Conservation (phyloP, 2,329 filamentous ascomycete genomes). For the Claviceps purpurea region DNA sequence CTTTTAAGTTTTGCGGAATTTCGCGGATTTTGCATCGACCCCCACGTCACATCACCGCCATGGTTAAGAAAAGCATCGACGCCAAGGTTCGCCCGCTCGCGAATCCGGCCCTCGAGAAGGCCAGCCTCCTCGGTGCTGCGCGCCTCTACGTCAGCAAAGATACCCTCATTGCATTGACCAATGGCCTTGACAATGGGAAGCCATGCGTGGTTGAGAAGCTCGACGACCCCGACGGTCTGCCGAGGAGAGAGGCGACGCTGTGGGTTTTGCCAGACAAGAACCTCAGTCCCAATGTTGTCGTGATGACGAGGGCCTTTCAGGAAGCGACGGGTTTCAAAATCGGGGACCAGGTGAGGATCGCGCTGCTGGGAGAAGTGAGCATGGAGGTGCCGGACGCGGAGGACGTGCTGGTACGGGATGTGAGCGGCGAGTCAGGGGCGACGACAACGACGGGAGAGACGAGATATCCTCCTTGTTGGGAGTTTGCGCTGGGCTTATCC, state of each 20-base stretch:
- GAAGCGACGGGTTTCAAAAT: slow-evolving; percentile 60
- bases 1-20: no score
- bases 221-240: slow-evolving; percentile 10
- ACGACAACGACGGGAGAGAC: slow-evolving; percentile 16
- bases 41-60: slow-evolving; percentile 8
- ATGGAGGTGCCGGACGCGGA: slow-evolving; percentile 37
- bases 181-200: slow-evolving; percentile 28
- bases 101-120: slow-evolving; percentile 27
- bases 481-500: slow-evolving; percentile 18
- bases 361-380: slow-evolving; percentile 31
- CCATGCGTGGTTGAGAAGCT: slow-evolving; percentile 27
- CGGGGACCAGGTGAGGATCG: slow-evolving; percentile 49
- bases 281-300: slow-evolving; percentile 51
- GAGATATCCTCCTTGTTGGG: slow-evolving; percentile 23
- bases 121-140: slow-evolving; percentile 28
- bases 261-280: slow-evolving; percentile 43
- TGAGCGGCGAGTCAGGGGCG: slow-evolving; percentile 27
- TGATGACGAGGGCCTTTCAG: slow-evolving; percentile 62
- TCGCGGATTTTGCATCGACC: no score
- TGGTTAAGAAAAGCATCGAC: slow-evolving; percentile 23
- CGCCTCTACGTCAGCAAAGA: slow-evolving; percentile 36
- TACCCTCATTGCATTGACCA: slow-evolving; percentile 30
- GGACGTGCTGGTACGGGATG: slow-evolving; percentile 47
- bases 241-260: slow-evolving; percentile 31
- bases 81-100: slow-evolving; percentile 29